A percentile compares a stretch with the other conserved stretches of the same genome.
Evolutionary conservation across 495 filamentous ascomycete species (phyloP).

Genomic region (Aspergillus nanangensis): DNA sequence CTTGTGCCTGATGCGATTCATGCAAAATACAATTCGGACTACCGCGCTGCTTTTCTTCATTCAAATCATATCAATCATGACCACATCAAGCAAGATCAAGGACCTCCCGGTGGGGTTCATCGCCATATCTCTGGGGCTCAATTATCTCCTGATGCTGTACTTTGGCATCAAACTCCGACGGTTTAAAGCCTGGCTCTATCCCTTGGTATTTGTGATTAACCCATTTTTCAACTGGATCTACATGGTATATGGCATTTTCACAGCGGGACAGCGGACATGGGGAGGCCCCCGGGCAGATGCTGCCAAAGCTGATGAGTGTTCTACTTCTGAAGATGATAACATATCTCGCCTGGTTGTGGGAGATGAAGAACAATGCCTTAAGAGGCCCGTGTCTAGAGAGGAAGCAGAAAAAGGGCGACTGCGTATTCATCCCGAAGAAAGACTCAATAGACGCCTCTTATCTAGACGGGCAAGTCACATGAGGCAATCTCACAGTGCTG

Average conservation of each 20-base stretch:
- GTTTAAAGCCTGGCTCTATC: conserved; percentile 92
- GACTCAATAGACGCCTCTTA: conserved; percentile 58
- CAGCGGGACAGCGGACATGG: conserved; percentile 94
- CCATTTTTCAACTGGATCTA: conserved; percentile 99
- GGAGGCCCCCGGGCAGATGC: conserved; percentile 93
- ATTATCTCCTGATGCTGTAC: conserved; percentile 96
- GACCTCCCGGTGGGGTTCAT: conserved; percentile 93
- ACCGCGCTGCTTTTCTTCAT: conserved; percentile 95
- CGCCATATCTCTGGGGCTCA: conserved; percentile 88
- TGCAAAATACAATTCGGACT: conserved; percentile 96
- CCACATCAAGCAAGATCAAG: conserved; percentile 69
- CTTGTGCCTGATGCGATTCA: conserved; percentile 82
- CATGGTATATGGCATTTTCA: conserved; percentile 87
- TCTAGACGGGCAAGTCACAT: no score
- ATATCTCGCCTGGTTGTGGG: conserved; percentile 73
- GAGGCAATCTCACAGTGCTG: no score
- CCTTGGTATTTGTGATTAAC: conserved; percentile 91
- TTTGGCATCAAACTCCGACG: conserved; percentile 83
- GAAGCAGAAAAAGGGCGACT: conserved; percentile 54
- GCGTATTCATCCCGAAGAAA: conserved; percentile 67
- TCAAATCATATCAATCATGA: conserved; percentile 83
- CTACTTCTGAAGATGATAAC: conserved; percentile 78
- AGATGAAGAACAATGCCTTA: conserved; percentile 56
- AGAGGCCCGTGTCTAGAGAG: conserved; percentile 83
- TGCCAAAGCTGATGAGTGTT: conserved; percentile 71